phyloP scores from a whole-genome alignment of 805 yeast species.

The Nakazawaea holstii region DNA sequence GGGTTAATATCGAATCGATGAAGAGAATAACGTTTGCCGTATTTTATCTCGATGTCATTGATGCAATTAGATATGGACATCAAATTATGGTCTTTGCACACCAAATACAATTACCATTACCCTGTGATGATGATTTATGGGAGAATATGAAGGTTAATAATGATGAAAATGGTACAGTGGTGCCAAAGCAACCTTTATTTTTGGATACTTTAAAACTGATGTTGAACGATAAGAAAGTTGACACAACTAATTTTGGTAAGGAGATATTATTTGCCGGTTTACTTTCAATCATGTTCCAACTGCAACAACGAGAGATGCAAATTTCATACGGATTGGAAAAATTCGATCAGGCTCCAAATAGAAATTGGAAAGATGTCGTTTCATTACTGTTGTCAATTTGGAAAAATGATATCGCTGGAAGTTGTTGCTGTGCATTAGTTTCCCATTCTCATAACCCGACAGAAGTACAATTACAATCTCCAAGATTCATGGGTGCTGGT shows the following conservation, averaged over 20 bases:
- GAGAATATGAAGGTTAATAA: slow-evolving; percentile 19
- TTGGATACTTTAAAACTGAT: slow-evolving; percentile 52
- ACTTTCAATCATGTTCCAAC: slow-evolving; percentile 60
- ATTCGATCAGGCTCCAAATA: slow-evolving; percentile 19
- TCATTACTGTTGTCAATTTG: slow-evolving; percentile 69
- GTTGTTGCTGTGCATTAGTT: slow-evolving; percentile 26
- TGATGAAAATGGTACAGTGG: slow-evolving; percentile 13
- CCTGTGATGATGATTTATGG: slow-evolving; percentile 57
- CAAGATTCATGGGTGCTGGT: too few species aligned
- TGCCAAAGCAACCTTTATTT: slow-evolving; percentile 38
- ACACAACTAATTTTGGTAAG: slow-evolving; percentile 55
- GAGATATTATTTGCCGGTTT: slow-evolving; percentile 64
- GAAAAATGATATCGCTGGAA: slow-evolving; percentile 41
- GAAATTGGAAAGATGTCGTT: slow-evolving; percentile 67
- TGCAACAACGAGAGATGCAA: slow-evolving; percentile 69
- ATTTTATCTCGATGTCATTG: slow-evolving; percentile 73
- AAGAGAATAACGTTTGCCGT: slow-evolving; percentile 79
- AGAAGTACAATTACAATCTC: background rate
- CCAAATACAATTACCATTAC: slow-evolving; percentile 50
- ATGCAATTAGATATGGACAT: slow-evolving; percentile 76
- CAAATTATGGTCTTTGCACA: slow-evolving; percentile 47
- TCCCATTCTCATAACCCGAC: background rate
- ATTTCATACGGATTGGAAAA: slow-evolving; percentile 40
- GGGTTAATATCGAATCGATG: slow-evolving; percentile 79
- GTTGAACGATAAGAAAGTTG: slow-evolving; percentile 44